Conservation (phyloP, 2,329 filamentous ascomycete genomes). For the Calonectria hawksworthii region DNA sequence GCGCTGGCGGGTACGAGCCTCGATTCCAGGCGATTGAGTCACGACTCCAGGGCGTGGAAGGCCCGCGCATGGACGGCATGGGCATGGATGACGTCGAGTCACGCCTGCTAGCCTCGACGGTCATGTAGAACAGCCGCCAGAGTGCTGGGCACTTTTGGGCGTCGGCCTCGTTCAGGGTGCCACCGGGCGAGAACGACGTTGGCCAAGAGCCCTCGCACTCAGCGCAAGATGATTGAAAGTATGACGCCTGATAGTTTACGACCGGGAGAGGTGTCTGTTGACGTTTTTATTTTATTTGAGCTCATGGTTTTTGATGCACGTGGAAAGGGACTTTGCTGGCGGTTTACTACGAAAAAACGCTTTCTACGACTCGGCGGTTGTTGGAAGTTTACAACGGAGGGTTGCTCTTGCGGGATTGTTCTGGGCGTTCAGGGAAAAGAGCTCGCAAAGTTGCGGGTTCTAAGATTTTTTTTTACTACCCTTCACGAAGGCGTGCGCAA, state of each 20-base stretch:
- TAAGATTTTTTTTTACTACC: conserved; percentile 42
- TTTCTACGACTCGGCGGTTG: conserved; percentile 33
- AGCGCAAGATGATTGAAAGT: conserved; percentile 23
- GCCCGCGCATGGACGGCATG: conserved; percentile 58
- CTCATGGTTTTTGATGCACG: conserved; percentile 22
- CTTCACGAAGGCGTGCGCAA: conserved; percentile 45
- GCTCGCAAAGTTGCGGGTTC: conserved; percentile 44
- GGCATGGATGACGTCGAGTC: conserved; percentile 62
- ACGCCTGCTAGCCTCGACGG: conserved; percentile 58
- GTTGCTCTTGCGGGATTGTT: conserved; percentile 44
- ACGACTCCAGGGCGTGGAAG: conserved; percentile 58
- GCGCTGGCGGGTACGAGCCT: conserved; percentile 58
- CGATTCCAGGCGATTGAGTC: conserved; percentile 61
- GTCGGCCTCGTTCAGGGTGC: neutral
- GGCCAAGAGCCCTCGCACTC: neutral
- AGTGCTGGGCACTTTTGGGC: conserved; percentile 21
- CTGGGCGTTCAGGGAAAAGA: conserved; percentile 47
- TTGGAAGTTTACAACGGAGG: conserved; percentile 34
- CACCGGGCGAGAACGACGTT: conserved; percentile 25
- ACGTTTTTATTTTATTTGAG: conserved; percentile 30
- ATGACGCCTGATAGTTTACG: conserved; percentile 20
- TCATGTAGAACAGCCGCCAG: conserved; percentile 54
- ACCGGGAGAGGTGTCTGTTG: conserved; percentile 18
- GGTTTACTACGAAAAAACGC: conserved; percentile 31
- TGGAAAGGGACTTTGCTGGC: conserved; percentile 28